Evolutionary conservation across 371 early-diverging fungal genomes (phyloP), one percentile per base, ranked within the genome.

Genomic region (Circinella minor): DNA sequence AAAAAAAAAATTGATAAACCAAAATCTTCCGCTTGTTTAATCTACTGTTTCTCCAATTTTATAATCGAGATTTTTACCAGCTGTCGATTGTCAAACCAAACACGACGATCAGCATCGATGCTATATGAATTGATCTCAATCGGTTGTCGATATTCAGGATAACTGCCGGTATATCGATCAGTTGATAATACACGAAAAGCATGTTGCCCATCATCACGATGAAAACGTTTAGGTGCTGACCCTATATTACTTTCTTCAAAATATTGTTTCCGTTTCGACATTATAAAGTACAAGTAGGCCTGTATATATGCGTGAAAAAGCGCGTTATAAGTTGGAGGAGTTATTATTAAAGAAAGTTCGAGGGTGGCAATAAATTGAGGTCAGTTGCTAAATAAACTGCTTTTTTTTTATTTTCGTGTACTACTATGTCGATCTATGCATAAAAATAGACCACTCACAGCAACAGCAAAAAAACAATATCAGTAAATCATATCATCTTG

Each of bases 81-180:
- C 17, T 43, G 39, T 61, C 38, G 17, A 34, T 46, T 39, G 62
- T 61, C 62, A 34, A 46, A 61, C 62, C 62, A 61, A 61, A 61
- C 62, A 13, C 43, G 36, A 39, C 62, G 87, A 36, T 87, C 59
- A 4, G 77, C 85, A 68, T 92, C 92, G 73, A 92, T 91, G 59
- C 92, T 92, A 74, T 92, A 96, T 55, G 88, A 91, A 0, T 81
- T 84, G 15, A 96, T 71, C 74, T 96, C 97, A 1, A 76, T 73
- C 1, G 96, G 96, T 66, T 94, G 93, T 36, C 84, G 85, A 68
- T 88, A 93, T 0, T 71, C 68, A 4, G 88, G 84, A 63, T 76
- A 86, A 0, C 77, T 62, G n/a, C 78, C 85, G n/a, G 82, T 81
- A 72, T 90, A 91, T 11, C 76, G 72, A 11, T 76, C 65, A n/a